A percentile compares a stretch with the other conserved stretches of the same genome.
These are phyloP conservation scores for Pezicula neosporulosa DNA, from an alignment of 2,329 filamentous ascomycete species.

Conservation along the genomic window DNA sequence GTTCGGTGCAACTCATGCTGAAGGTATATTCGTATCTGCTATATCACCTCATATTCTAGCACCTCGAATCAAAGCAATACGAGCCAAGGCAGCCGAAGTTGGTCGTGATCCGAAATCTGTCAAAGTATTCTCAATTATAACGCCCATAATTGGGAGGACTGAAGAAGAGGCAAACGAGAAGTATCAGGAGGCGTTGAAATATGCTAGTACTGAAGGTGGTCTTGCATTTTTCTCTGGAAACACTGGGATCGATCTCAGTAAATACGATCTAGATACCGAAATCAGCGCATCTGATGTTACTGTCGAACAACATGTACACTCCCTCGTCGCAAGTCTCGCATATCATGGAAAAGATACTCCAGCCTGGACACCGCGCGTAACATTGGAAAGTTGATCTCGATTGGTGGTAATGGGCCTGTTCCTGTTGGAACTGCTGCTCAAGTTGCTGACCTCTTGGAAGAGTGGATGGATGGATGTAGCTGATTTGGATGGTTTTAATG, in stretches of 20 bases:
- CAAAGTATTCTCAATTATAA: slow-evolving; percentile 65
- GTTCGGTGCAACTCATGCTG: slow-evolving; percentile 67
- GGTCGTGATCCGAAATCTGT: slow-evolving; percentile 58
- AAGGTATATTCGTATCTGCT: slow-evolving; percentile 65
- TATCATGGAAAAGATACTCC: slow-evolving; percentile 44
- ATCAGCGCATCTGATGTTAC: slow-evolving; percentile 50
- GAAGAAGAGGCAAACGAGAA: slow-evolving; percentile 64
- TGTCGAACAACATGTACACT: slow-evolving; percentile 48
- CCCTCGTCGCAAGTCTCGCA: slow-evolving; percentile 45
- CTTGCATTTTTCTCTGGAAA: slow-evolving; percentile 69
- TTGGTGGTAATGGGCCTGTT: slow-evolving; percentile 62
- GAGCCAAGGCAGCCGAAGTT: slow-evolving; percentile 46
- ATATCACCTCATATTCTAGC: slow-evolving; percentile 58
- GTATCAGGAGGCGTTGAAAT: slow-evolving; percentile 55
- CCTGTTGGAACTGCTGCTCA: slow-evolving; percentile 44
- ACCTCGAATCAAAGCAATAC: slow-evolving; percentile 58
- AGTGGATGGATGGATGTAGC: slow-evolving; percentile 68
- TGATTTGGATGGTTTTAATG: slow-evolving; percentile 73
- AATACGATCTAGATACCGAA: slow-evolving; percentile 54
- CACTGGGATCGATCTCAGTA: slow-evolving; percentile 64
- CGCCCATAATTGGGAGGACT: slow-evolving; percentile 61
- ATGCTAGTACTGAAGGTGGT: slow-evolving; percentile 63
- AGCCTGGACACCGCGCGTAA: slow-evolving; percentile 68
- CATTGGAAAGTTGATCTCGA: slow-evolving; percentile 62
- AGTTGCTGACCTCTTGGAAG: slow-evolving; percentile 62